Evolutionary conservation across 768 basidiomycete genomes (phyloP).

Genomic region (Melanogaster broomeanus): DNA sequence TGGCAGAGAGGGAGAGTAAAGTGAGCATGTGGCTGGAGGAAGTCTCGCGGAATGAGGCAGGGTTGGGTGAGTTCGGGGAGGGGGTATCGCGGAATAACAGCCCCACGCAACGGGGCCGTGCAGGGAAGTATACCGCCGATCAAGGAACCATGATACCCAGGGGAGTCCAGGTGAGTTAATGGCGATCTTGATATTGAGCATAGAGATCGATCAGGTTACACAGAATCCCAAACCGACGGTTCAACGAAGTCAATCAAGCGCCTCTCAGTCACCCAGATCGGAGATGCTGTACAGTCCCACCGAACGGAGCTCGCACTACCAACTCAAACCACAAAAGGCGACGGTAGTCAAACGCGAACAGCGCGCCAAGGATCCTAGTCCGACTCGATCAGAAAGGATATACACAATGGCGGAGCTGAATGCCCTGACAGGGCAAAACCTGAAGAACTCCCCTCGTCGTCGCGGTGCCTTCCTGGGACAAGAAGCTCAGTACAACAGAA

Average conservation of each 20-base stretch:
- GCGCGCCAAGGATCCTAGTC: constrained; percentile 23
- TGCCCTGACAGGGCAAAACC: constrained; percentile 30
- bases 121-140: constrained; percentile 11
- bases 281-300: constrained; percentile 23
- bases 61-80: constrained; percentile 24
- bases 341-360: constrained; percentile 19
- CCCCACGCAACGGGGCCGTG: constrained; percentile 11
- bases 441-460: constrained; percentile 24
- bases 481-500: constrained; percentile 13
- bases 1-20: constrained; percentile 29
- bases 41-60: constrained; percentile 40
- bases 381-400: constrained; percentile 34
- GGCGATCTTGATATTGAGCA: neutral
- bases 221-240: constrained; percentile 15
- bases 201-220: neutral
- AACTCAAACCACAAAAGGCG: constrained; percentile 21
- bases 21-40: constrained; percentile 60
- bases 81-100: constrained; percentile 12
- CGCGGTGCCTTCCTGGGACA: constrained; percentile 10
- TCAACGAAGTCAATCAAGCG: constrained; percentile 19
- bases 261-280: constrained; percentile 24
- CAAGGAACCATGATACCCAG: constrained; percentile 16
- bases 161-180: constrained; percentile 23
- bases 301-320: constrained; percentile 16
- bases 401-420: constrained; percentile 35